Evolutionary conservation across 2,329 filamentous ascomycete species (phyloP), one percentile per base, ranked within the genome.

Genomic region (Eurotiales sp.): DNA sequence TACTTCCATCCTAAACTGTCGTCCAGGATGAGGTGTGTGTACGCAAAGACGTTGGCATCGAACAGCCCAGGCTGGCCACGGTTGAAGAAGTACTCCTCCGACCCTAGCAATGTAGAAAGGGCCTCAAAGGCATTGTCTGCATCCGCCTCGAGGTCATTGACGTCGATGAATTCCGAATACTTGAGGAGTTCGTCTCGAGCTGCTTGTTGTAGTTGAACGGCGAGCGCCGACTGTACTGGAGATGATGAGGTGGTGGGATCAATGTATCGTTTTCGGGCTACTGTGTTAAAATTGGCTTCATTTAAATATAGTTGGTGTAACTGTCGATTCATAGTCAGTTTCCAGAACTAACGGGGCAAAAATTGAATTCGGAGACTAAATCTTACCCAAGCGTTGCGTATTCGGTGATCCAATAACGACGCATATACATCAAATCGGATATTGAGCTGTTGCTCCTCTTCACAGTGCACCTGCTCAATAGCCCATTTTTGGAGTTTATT

Each of bases 21-120:
- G 54, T 87, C 83, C 46, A 95, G 71, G 47, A 97, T 75, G 46
- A 95, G 74, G 67, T 95, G 83, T 0, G 88, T 91, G 69, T 96
- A 99, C 3, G 90, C 85, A 71, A 96, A 97, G 2, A 97, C 82
- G 49, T 83, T 84, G 6, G 92, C 91, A 70, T 99, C 93, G 60
- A 97, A 92, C 21, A 92, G 64, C 0, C 84, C 83, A 0, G 92
- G 89, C 14, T 69, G 65, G 25, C 68, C 46, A 52, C 67, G 64
- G 4, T 73, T 77, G 61, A 85, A 86, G 66, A 87, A 88, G 75
- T 83, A 86, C 15, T 72, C 61, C 32, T 82, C 68, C 1, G 78
- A 68, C 1, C 77, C 82, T 8, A 89, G 71, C 8, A 86, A 61
- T 17, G 69, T 74, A 2, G 82, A 81, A 8, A 89, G 69, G 2